Conservation (phyloP, 148 eudicot genomes). For the Cornus controversa region DNA sequence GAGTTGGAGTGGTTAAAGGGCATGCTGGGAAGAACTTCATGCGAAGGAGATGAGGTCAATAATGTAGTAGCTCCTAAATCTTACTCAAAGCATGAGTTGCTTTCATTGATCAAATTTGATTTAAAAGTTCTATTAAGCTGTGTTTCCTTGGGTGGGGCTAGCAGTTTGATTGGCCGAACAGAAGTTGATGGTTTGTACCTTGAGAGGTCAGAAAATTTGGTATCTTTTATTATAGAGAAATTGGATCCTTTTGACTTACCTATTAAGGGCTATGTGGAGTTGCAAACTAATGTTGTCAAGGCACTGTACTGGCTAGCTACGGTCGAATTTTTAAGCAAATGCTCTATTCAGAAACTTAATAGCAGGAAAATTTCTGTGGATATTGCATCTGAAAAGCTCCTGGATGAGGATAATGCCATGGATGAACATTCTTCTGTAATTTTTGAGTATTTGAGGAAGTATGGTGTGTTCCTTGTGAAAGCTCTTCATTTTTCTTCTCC, state of each 20-base stretch:
- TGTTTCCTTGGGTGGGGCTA: constrained; percentile 49
- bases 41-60: constrained; percentile 20
- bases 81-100: constrained; percentile 61
- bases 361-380: constrained; percentile 21
- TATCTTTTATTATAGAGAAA: constrained; percentile 40
- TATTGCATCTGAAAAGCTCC: constrained; percentile 23
- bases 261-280: constrained; percentile 42
- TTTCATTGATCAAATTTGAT: constrained; percentile 74
- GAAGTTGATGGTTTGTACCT: constrained; percentile 55
- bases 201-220: constrained; percentile 59
- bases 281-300: constrained; percentile 66
- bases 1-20: constrained; percentile 60
- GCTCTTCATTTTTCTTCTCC: constrained; percentile 71
- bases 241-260: constrained; percentile 53
- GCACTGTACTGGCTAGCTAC: constrained; percentile 53
- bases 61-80: constrained; percentile 13
- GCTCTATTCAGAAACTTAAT: constrained; percentile 35
- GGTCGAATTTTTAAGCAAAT: constrained; percentile 61
- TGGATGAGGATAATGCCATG: constrained; percentile 23
- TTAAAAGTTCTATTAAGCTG: constrained; percentile 74
- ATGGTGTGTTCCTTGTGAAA: constrained; percentile 46
- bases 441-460: constrained; percentile 57
- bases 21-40: constrained; percentile 35
- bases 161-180: constrained; percentile 39
- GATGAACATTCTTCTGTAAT: constrained; percentile 29